Base-by-base conservation (phyloP, 2,329 filamentous ascomycete genomes). In the Raffaelea ambrosiae region DNA sequence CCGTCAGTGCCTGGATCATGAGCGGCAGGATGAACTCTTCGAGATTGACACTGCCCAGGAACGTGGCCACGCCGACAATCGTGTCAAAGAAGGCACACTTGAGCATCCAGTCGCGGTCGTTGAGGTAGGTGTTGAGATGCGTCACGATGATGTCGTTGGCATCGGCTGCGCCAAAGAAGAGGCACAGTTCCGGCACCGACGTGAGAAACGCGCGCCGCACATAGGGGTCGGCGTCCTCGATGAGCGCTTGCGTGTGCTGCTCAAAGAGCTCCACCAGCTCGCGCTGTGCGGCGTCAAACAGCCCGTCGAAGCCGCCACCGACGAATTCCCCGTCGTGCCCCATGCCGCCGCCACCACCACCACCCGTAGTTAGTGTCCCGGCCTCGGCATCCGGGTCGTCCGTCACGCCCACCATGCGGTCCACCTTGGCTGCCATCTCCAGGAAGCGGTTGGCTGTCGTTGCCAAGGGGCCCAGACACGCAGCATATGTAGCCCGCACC, bases 71-170 rank as follows among this genome's bases (percentile, higher is more conserved):
- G 3, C 90, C 91, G 16, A 97, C 88, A 22, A 97, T 88, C 0
- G 89, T 88, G 59, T 95, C 90, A 59, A 98, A 96, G 61, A 97
- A 97, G 3, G 91, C 89, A 58, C 89, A 96, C 63, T 95, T 96
- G 29, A 98, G 70, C 63, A 88, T 88, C 93, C 93, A 98, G 62
- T 98, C 90, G 39, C 85, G 81, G 58, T 97, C 93, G 56, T 98
- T 98, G 9, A 98, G 69, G 58, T 98, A 98, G 0, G 93, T 98
- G 60, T 97, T 97, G 23, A 98, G 72, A 66, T 98, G 93, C 29
- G 89, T 95, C 20, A 98, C 71, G 16, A 98, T 83, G n/a, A 98
- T 88, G 60, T 98, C 93, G 62, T 94, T 96, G 1, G 91, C 86
- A 59, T 89, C 85, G n/a, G 83, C 77, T 51, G 86, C 90, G 3